Evolutionary conservation across 768 basidiomycete genomes (phyloP).

Genomic region (Gloeostereum incarnatum): DNA sequence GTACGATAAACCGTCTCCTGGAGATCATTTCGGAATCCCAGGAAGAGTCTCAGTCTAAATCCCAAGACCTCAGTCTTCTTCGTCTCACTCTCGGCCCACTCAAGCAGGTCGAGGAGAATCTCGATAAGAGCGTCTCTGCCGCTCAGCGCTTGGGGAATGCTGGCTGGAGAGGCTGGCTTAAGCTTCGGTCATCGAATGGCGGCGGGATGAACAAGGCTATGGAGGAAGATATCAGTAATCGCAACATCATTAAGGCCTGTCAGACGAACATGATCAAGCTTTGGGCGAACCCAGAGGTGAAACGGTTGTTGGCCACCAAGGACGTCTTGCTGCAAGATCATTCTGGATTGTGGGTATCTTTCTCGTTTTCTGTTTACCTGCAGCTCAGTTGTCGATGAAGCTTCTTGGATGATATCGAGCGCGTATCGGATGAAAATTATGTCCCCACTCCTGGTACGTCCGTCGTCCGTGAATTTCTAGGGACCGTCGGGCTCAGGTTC

Average conservation of each 20-base stretch:
- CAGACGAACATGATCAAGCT: slow-evolving; percentile 42
- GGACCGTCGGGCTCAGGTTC: neutral
- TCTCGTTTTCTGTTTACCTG: slow-evolving; percentile 2
- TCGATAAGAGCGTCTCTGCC: slow-evolving; percentile 33
- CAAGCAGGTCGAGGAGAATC: slow-evolving; percentile 42
- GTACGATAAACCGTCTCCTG: slow-evolving; percentile 35
- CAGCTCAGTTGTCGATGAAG: slow-evolving; percentile 18
- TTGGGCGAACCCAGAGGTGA: slow-evolving; percentile 41
- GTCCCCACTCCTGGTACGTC: slow-evolving; percentile 39
- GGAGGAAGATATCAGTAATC: slow-evolving; percentile 30
- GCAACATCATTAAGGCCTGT: slow-evolving; percentile 43
- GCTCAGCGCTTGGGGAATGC: slow-evolving; percentile 30
- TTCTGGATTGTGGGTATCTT: slow-evolving; percentile 50
- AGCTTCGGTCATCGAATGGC: slow-evolving; percentile 19
- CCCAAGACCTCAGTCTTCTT: slow-evolving; percentile 30
- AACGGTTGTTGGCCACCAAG: slow-evolving; percentile 27
- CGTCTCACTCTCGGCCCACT: slow-evolving; percentile 45
- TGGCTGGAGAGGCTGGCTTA: slow-evolving; percentile 41
- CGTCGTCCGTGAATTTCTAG: neutral
- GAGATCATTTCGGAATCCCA: slow-evolving; percentile 14
- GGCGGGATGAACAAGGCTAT: too few relatives aligned
- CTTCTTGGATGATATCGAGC: slow-evolving; percentile 46
- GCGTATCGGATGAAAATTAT: slow-evolving; percentile 42
- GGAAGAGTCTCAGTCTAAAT: slow-evolving; percentile 10
- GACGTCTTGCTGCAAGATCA: slow-evolving; percentile 45